These are phyloP conservation scores for Phytophthora hybrid DNA, from an alignment of 352 stramenopile species.

Conservation along the genomic window DNA sequence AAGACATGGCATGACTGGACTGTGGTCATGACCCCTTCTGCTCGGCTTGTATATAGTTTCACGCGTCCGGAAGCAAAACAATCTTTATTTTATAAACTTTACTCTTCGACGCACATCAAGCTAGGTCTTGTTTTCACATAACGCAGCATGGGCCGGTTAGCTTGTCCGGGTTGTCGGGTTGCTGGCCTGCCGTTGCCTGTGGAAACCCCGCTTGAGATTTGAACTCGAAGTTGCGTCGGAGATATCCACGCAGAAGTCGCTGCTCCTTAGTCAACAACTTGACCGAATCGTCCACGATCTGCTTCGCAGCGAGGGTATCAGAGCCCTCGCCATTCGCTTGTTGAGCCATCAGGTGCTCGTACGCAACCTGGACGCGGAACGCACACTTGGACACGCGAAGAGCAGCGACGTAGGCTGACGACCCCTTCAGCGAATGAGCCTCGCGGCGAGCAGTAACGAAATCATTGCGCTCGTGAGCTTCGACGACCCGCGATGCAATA, in stretches of 20 bases:
- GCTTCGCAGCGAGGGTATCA: constrained; percentile 29
- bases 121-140: constrained; percentile 31
- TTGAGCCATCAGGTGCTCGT: constrained; percentile 51
- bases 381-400: constrained; percentile 76
- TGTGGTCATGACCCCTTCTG: too few species aligned
- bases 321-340: constrained; percentile 38
- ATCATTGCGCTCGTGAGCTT: constrained; percentile 54
- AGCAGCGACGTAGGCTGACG: constrained; percentile 77
- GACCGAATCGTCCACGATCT: constrained; percentile 56
- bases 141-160: constrained; percentile 28
- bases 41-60: too few species aligned
- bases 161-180: constrained; percentile 25
- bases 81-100: constrained; percentile 20
- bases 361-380: constrained; percentile 80
- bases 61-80: constrained; percentile 1
- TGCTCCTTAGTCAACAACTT: constrained; percentile 64
- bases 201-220: constrained; percentile 12
- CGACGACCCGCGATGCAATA: constrained; percentile 54
- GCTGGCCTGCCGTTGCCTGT: constrained; percentile 4
- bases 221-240: constrained; percentile 82
- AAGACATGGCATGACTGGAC: too few species aligned
- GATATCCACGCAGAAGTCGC: constrained; percentile 67
- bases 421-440: constrained; percentile 81
- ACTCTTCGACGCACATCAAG: constrained; percentile 12
- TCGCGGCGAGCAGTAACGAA: constrained; percentile 63